These are phyloP conservation scores for Nakazawaea populi DNA, from an alignment of 805 yeast species.

Conservation along the genomic window DNA sequence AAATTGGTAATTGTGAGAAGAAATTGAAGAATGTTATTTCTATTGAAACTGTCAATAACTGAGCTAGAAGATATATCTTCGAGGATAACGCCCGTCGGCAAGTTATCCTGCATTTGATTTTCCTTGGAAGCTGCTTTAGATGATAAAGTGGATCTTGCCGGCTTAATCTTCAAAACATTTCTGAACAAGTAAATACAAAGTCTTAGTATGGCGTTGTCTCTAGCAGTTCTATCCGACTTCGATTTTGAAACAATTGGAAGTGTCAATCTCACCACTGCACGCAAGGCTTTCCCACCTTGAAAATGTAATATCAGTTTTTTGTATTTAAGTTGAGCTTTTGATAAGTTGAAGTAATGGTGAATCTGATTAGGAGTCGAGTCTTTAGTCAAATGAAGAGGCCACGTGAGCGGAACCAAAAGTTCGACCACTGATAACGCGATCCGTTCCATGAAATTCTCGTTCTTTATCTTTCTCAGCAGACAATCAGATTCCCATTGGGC, in stretches of 20 bases:
- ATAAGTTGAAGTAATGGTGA: constrained; percentile 50
- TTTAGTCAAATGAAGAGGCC: constrained; percentile 69
- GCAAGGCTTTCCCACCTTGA: constrained; percentile 55
- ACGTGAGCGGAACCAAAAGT: constrained; percentile 73
- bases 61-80: constrained; percentile 67
- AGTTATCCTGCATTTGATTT: constrained; percentile 25
- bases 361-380: constrained; percentile 54
- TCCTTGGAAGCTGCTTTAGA: constrained; percentile 30
- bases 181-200: constrained; percentile 70
- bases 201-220: constrained; percentile 69
- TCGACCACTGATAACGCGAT: constrained; percentile 73
- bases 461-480: constrained; percentile 22
- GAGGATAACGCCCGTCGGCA: constrained; percentile 51
- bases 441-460: constrained; percentile 41
- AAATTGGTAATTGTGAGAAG: constrained; percentile 66
- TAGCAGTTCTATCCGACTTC: constrained; percentile 50
- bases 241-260: constrained; percentile 51
- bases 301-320: constrained; percentile 60
- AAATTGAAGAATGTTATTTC: constrained; percentile 68
- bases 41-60: constrained; percentile 52
- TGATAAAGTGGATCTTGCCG: constrained; percentile 49
- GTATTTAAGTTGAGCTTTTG: constrained; percentile 62
- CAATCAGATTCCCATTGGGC: constrained; percentile 60
- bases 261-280: constrained; percentile 64
- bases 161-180: constrained; percentile 74